phyloP scores from a whole-genome alignment of 2,329 filamentous ascomycete genomes.

The Mollisiaceae sp. region DNA sequence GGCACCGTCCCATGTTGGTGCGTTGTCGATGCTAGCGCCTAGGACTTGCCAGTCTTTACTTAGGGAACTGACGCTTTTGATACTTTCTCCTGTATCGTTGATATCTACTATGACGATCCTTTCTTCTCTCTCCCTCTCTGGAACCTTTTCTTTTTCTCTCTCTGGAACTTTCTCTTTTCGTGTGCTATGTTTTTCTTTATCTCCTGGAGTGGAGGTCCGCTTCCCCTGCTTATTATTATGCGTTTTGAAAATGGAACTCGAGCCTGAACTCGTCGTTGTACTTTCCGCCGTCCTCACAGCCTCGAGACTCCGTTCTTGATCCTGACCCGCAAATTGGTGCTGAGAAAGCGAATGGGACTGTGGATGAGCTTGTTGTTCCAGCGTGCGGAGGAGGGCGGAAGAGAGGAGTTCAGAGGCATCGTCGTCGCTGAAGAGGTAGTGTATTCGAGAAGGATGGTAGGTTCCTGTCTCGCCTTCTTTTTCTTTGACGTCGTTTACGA shows the following conservation, averaged over 20 bases:
- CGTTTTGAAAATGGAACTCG: neutral
- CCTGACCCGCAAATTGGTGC: neutral
- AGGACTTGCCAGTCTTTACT: conserved; percentile 75
- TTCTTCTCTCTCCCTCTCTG: conserved; percentile 33
- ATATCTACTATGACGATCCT: conserved; percentile 63
- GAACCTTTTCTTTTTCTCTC: conserved; percentile 9
- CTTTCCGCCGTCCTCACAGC: neutral
- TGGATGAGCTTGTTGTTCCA: conserved; percentile 5
- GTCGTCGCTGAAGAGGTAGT: conserved; percentile 94
- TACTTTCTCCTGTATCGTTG: conserved; percentile 52
- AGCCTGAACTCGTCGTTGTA: conserved; percentile 5
- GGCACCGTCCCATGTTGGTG: conserved; percentile 65
- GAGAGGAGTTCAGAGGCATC: conserved; percentile 76
- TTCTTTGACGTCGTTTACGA: conserved; percentile 70
- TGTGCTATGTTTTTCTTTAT: neutral
- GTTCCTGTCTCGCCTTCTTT: conserved; percentile 47
- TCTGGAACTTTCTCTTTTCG: conserved; percentile 6
- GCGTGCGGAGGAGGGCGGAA: conserved; percentile 56
- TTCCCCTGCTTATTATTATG: neutral
- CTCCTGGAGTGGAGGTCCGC: neutral
- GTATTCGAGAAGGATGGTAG: conserved; percentile 77
- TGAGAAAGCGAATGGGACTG: too few relatives aligned
- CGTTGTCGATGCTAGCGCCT: conserved; percentile 56
- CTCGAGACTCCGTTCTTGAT: neutral
- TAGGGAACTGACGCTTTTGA: conserved; percentile 74